Percentiles rank a stretch among this genome's conserved stretches.
Conservation (phyloP, 352 stramenopile genomes). For the Pythium dissimile region DNA sequence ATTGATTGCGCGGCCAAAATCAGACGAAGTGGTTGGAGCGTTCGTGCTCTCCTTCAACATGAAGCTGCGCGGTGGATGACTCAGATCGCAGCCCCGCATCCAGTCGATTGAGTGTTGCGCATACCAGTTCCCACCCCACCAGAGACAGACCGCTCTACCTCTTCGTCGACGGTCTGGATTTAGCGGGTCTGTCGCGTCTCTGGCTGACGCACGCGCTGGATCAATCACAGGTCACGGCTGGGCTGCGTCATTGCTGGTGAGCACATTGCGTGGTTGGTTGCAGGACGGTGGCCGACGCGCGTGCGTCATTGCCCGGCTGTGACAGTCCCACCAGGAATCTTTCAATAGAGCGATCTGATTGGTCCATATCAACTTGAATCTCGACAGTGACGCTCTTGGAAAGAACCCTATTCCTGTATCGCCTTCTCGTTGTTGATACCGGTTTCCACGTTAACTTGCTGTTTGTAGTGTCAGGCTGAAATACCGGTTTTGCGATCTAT, state of each 20-base stretch:
- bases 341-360: slow-evolving; percentile 9
- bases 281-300: slow-evolving; percentile 6
- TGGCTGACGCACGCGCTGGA: background rate
- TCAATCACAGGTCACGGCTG: background rate
- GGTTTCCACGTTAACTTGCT: background rate
- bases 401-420: slow-evolving; percentile 13
- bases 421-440: background rate
- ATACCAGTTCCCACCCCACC: background rate
- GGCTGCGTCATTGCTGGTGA: slow-evolving; percentile 1
- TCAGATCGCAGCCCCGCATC: background rate
- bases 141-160: background rate
- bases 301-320: slow-evolving; percentile 15
- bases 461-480: slow-evolving; percentile 1
- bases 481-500: slow-evolving; percentile 9
- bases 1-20: background rate
- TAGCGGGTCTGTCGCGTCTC: too few species aligned
- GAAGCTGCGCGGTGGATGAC: background rate
- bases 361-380: slow-evolving; percentile 20
- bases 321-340: slow-evolving; percentile 21
- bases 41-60: slow-evolving; percentile 12
- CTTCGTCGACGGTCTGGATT: background rate
- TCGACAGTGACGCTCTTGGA: slow-evolving; percentile 12
- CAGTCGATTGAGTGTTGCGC: background rate
- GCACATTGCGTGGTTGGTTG: slow-evolving; percentile 5
- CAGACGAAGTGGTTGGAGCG: background rate